phyloP scores from a whole-genome alignment of 1,139 yeast genomes.

The Chernovozyma sophiae-reginae region DNA sequence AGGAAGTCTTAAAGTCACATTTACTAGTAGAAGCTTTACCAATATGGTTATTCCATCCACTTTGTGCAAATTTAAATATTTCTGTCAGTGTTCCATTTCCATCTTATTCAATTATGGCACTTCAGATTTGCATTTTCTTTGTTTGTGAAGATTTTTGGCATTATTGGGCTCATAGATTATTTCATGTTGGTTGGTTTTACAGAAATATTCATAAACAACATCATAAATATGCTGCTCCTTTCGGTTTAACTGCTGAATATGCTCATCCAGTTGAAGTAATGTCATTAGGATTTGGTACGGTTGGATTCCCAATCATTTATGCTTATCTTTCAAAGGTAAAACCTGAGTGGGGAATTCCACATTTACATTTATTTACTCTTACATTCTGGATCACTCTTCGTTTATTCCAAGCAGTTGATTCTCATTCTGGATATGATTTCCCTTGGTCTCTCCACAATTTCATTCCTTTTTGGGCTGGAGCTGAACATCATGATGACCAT shows the following conservation, averaged over 20 bases:
- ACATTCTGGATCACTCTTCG: slow-evolving; percentile 41
- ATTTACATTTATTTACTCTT: slow-evolving; percentile 41
- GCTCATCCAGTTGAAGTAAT: slow-evolving; percentile 48
- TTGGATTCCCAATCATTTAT: slow-evolving; percentile 44
- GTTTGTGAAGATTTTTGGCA: slow-evolving; percentile 47
- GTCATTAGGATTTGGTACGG: slow-evolving; percentile 44
- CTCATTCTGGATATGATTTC: slow-evolving; percentile 48
- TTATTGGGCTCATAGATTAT: slow-evolving; percentile 44
- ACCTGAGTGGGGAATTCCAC: slow-evolving; percentile 4
- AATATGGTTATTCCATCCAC: slow-evolving; percentile 47
- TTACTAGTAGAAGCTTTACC: slow-evolving; percentile 45
- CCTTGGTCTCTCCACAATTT: slow-evolving; percentile 46
- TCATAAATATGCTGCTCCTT: slow-evolving; percentile 48
- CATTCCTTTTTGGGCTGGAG: slow-evolving; percentile 50
- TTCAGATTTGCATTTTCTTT: slow-evolving; percentile 37
- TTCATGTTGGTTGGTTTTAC: slow-evolving; percentile 45
- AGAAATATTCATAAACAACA: slow-evolving; percentile 47
- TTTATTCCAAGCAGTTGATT: slow-evolving; percentile 46
- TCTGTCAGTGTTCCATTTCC: slow-evolving; percentile 41
- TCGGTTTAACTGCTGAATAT: slow-evolving; percentile 47
- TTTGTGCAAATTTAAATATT: slow-evolving; percentile 38
- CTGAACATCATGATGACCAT: slow-evolving; percentile 48
- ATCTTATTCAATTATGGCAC: slow-evolving; percentile 19
- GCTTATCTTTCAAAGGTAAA: slow-evolving; percentile 26
- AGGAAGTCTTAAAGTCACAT: slow-evolving; percentile 41